Conservation (phyloP, 1,284 basidiomycete species). For the Trichosporon asahii region DNA sequence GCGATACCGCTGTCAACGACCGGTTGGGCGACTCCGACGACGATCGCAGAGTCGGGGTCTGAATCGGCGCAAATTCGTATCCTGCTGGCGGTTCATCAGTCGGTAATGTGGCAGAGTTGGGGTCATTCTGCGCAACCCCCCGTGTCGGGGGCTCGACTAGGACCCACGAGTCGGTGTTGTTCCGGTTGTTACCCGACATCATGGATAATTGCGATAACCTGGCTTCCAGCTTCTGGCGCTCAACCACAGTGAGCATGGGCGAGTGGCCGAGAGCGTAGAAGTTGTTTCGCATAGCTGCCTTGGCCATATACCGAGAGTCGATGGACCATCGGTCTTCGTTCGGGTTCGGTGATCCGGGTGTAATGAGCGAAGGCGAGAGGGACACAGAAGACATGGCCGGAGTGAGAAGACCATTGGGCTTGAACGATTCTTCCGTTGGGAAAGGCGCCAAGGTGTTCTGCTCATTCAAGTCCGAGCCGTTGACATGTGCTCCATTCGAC, state of each 20-base stretch:
- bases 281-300: slow-evolving; percentile 5
- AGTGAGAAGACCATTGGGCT: not conserved
- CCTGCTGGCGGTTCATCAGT: slow-evolving; percentile 4
- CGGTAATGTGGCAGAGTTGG: not conserved
- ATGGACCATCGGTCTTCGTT: slow-evolving; percentile 15
- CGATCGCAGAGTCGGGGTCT: not conserved
- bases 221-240: slow-evolving; percentile 2
- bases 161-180: not conserved
- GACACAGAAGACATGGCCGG: slow-evolving; percentile 1
- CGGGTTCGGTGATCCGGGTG: slow-evolving; percentile 14
- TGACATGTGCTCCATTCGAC: not conserved
- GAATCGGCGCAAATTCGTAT: not conserved
- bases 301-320: slow-evolving; percentile 14
- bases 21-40: not conserved
- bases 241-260: slow-evolving; percentile 12
- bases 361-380: not conserved
- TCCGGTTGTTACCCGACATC: not conserved
- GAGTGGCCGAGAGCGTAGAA: slow-evolving; percentile 24
- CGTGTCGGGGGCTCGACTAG: not conserved
- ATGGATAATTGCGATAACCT: slow-evolving; percentile 4
- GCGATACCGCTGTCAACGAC: not conserved
- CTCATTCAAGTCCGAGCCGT: not conserved
- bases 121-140: not conserved
- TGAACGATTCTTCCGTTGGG: not conserved
- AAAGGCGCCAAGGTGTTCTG: not conserved